Evolutionary conservation across 225 moss, liverwort and hornwort genomes (phyloP).

Genomic region (Sphagnum contortum): DNA sequence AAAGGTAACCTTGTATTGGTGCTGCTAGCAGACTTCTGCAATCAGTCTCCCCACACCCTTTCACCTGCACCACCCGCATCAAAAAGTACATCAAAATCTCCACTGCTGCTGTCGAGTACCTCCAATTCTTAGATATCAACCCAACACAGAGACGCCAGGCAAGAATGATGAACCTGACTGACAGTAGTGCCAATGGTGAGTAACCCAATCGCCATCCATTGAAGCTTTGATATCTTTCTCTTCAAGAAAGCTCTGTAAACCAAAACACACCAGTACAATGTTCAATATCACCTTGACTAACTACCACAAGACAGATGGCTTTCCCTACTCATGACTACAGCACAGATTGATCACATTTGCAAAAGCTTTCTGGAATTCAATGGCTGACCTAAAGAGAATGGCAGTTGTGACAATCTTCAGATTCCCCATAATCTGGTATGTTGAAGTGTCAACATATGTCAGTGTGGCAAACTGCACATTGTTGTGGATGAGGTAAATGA

Average conservation of each 20-base stretch:
- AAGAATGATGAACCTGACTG: slow-evolving; percentile 56
- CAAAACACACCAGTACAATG: not conserved
- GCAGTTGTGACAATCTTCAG: slow-evolving; percentile 92
- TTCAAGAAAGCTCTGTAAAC: slow-evolving; percentile 52
- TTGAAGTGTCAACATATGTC: slow-evolving; percentile 84
- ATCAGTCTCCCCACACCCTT: slow-evolving; percentile 70
- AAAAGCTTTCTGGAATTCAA: not conserved
- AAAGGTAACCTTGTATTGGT: slow-evolving; percentile 82
- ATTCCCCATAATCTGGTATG: slow-evolving; percentile 93
- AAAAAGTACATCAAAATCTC: not conserved
- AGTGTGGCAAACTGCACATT: slow-evolving; percentile 86
- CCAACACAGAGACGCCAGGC: not conserved
- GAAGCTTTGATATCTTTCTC: slow-evolving; percentile 58
- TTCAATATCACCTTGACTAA: not conserved
- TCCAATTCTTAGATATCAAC: not conserved
- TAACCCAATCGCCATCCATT: slow-evolving; percentile 85
- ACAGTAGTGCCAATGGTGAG: slow-evolving; percentile 75
- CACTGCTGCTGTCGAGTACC: not conserved
- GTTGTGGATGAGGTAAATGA: slow-evolving; percentile 84
- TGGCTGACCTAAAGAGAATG: slow-evolving; percentile 59
- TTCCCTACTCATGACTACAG: not conserved
- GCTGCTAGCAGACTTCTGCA: slow-evolving; percentile 65
- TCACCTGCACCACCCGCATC: slow-evolving; percentile 31
- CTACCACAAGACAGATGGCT: not conserved
- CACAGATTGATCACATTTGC: not conserved